Evolutionary conservation across 2,329 filamentous ascomycete genomes (phyloP), one percentile per base, ranked within the genome.

Genomic region (Calonectria fujianensis): DNA sequence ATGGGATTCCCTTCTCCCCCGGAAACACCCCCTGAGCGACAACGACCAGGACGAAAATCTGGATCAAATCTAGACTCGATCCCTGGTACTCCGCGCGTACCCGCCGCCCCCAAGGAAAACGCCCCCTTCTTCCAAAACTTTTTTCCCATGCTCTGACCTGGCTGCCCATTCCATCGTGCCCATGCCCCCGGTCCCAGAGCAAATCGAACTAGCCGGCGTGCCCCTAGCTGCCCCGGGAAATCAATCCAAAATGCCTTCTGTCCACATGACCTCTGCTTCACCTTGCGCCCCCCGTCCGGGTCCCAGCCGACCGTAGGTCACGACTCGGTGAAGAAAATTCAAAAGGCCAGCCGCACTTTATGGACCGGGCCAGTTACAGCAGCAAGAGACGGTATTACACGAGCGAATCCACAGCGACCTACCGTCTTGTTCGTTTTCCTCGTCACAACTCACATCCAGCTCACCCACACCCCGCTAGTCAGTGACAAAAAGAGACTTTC

Each of bases 251-350:
- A 48, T 45, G n/a, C 45, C 64, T 59, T 39, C 50, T 32, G 39
- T 45, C 73, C 79, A 80, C 77, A 78, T 78, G 79, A 80, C 78
- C 77, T 64, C 37, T 39, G 66, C 64, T 73, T 66, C 51, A 65
- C 67, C 52, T 63, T 70, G 41, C 24, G 45, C 20, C 69, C 68
- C 61, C 61, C 35, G 69, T 71, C 13, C 59, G 50, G 32, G 57
- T 74, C 78, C 73, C 66, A 50, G 77, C 77, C 78, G 76, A 71
- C n/a, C 70, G 41, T 31, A 68, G 67, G 78, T 80, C 78, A 79
- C 79, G 74, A 72, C 57, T 77, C 72, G 76, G 74, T 75, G 75
- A 77, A 76, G 72, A 73, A 70, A 65, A 70, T 52, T 72, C 57
- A 52, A 59, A 63, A 16, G 24, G 10, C 57, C 57, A 63, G 35